These are phyloP conservation scores for Naganishia albida DNA, from an alignment of 1,284 basidiomycete species.

Conservation along the genomic window DNA sequence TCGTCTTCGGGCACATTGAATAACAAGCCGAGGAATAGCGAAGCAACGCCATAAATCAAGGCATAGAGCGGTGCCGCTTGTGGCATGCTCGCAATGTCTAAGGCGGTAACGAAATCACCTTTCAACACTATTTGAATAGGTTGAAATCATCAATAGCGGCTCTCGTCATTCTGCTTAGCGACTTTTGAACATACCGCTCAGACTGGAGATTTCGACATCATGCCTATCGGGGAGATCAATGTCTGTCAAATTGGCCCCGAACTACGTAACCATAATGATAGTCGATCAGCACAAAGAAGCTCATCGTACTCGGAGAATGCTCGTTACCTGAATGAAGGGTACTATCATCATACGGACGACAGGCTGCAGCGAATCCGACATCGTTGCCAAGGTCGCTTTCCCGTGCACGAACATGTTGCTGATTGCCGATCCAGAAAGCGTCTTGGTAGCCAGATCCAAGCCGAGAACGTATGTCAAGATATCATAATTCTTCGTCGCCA, in stretches of 20 bases:
- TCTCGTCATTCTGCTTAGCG: too few relatives aligned
- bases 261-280: background rate
- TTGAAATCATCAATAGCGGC: too few relatives aligned
- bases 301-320: background rate
- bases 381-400: constrained; percentile 22
- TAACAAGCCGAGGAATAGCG: constrained; percentile 14
- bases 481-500: constrained; percentile 20
- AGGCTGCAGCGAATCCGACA: constrained; percentile 6
- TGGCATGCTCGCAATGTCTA: background rate
- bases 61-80: background rate
- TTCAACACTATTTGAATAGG: constrained; percentile 1
- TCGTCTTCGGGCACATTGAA: constrained; percentile 5
- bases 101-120: constrained; percentile 3
- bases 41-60: constrained; percentile 1
- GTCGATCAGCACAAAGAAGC: background rate
- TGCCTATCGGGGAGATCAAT: background rate
- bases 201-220: background rate
- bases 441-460: constrained; percentile 9
- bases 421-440: constrained; percentile 2
- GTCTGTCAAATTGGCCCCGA: constrained; percentile 4
- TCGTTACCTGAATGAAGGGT: constrained; percentile 15
- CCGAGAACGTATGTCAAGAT: constrained; percentile 19
- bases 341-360: constrained; percentile 5
- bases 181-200: constrained; percentile 1
- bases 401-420: constrained; percentile 9